Conservation (phyloP, 169 alveolate species). For the Plasmodium falciparum region DNA sequence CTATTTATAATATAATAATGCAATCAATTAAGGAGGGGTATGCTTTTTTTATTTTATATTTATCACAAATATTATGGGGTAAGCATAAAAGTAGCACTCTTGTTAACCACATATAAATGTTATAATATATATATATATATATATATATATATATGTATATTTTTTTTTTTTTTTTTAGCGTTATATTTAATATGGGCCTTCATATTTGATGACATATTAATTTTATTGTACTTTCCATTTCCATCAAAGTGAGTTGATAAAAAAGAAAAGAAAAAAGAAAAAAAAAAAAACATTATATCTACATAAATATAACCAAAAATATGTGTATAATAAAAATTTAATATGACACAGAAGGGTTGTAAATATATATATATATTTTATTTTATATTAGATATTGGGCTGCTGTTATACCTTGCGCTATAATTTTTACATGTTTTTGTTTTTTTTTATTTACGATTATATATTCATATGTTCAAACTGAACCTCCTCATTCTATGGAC, state of each 20-base stretch:
- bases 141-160: not conserved
- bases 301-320: not conserved
- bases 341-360: not conserved
- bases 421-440: slow-evolving; percentile 29
- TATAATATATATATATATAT: not conserved
- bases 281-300: not conserved
- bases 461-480: slow-evolving; percentile 55
- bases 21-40: slow-evolving; percentile 28
- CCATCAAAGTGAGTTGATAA: slow-evolving; percentile 54
- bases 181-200: slow-evolving; percentile 63
- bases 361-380: not conserved
- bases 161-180: too few species aligned
- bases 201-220: slow-evolving; percentile 56
- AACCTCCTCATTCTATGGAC: slow-evolving; percentile 44
- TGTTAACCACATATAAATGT: too few species aligned
- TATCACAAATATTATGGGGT: slow-evolving; percentile 42
- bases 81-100: not conserved
- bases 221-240: slow-evolving; percentile 30
- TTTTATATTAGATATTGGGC: slow-evolving; percentile 56
- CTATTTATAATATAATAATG: slow-evolving; percentile 2
- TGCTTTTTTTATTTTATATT: slow-evolving; percentile 39
- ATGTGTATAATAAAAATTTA: not conserved
- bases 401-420: slow-evolving; percentile 51
- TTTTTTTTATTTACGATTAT: slow-evolving; percentile 43
- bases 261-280: slow-evolving; percentile 4